A percentile compares a stretch with the other conserved stretches of the same genome.
phyloP scores from a whole-genome alignment of 306 rosid genomes.

The Corylus heterophylla region DNA sequence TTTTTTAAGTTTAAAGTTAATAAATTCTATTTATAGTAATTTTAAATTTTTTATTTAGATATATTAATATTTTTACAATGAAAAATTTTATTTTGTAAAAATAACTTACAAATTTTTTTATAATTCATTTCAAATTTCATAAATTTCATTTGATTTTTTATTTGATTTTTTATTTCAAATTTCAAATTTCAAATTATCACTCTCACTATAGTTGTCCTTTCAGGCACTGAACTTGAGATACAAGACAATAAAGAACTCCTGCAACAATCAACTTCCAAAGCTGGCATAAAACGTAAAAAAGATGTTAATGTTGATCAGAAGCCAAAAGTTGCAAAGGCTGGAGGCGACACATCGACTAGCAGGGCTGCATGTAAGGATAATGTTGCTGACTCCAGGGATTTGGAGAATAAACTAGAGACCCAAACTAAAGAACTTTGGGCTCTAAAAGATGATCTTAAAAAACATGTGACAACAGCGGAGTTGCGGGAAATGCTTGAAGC shows the following conservation, averaged over 20 bases:
- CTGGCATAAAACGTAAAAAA: constrained; percentile 68
- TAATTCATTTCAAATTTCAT: too few species aligned
- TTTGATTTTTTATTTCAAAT: too few species aligned
- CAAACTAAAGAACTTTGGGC: constrained; percentile 84
- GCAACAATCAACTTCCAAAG: constrained; percentile 46
- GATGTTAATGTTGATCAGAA: constrained; percentile 44
- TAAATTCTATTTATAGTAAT: too few species aligned
- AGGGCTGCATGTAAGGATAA: constrained; percentile 37
- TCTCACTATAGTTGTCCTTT: constrained; percentile 31
- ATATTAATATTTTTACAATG: too few species aligned
- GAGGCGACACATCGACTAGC: constrained; percentile 58
- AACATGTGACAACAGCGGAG: constrained; percentile 66
- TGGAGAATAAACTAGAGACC: constrained; percentile 60
- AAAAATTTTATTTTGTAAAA: too few species aligned
- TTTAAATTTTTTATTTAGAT: too few species aligned
- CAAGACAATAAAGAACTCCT: constrained; percentile 45
- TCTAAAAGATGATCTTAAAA: constrained; percentile 84
- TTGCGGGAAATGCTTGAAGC: constrained; percentile 79
- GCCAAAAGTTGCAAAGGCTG: constrained; percentile 64
- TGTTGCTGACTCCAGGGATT: constrained; percentile 25
- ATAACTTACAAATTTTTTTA: too few species aligned
- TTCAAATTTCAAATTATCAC: too few species aligned
- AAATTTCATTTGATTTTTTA: too few species aligned
- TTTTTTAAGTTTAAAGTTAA: too few species aligned
- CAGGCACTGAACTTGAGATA: constrained; percentile 39